A percentile compares a stretch with the other conserved stretches of the same genome.
These are phyloP conservation scores for Canavalia ensiformis DNA, from an alignment of 306 rosid species.

Conservation along the genomic window DNA sequence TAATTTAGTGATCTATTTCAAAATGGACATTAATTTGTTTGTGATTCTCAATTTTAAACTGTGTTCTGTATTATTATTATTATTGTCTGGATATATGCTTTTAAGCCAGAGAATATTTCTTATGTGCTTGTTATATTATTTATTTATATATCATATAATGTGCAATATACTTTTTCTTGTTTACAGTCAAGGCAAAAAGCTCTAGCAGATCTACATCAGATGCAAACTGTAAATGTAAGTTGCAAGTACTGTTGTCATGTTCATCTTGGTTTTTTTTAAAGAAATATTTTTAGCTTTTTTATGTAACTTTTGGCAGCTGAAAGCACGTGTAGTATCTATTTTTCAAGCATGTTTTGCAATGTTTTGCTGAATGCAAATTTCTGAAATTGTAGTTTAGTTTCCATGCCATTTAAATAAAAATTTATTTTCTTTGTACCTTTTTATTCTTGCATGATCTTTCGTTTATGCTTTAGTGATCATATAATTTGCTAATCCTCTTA, in stretches of 20 bases:
- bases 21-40: conserved; percentile 28
- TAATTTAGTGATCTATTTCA: not conserved
- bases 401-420: not conserved
- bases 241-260: not conserved
- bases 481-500: conserved; percentile 26
- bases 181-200: conserved; percentile 97
- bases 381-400: not conserved
- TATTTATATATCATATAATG: conserved; percentile 5
- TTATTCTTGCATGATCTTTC: not conserved
- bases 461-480: conserved; percentile 24
- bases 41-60: conserved; percentile 29
- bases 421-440: not conserved
- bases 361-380: conserved; percentile 7
- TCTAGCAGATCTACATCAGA: conserved; percentile 85
- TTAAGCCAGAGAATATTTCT: conserved; percentile 32
- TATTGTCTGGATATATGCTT: conserved; percentile 33
- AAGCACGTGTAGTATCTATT: conserved; percentile 5
- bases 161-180: conserved; percentile 36
- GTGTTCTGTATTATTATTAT: not conserved
- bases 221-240: conserved; percentile 89
- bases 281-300: not conserved
- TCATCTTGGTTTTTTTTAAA: not conserved
- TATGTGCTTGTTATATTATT: conserved; percentile 25
- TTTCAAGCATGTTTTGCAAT: conserved; percentile 32
- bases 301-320: conserved; percentile 25